Percentiles rank a stretch among this genome's conserved stretches.
Conservation (phyloP, 2,329 filamentous ascomycete species). For the Monosporascus sp. region DNA sequence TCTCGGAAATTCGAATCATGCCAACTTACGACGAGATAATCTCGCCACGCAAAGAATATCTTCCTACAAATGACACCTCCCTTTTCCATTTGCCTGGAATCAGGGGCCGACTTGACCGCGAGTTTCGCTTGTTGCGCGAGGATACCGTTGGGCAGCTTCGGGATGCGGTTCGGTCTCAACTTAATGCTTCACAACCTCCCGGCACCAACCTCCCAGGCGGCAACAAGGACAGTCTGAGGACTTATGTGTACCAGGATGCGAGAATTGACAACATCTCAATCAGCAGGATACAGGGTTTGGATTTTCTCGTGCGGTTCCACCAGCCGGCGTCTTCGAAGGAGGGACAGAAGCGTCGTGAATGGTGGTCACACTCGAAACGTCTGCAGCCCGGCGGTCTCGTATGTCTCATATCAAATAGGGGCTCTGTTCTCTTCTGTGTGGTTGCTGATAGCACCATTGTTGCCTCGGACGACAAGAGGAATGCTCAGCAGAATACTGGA, state of each 20-base stretch:
- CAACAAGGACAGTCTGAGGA: conserved; percentile 24
- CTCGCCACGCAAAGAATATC: conserved; percentile 35
- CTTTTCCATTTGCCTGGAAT: conserved; percentile 37
- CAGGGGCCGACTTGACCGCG: conserved; percentile 44
- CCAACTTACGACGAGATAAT: conserved; percentile 44
- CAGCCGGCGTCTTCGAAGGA: conserved; percentile 32
- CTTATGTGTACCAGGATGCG: conserved; percentile 31
- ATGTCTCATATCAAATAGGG: conserved; percentile 38
- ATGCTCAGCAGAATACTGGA: not conserved
- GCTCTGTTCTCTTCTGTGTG: conserved; percentile 34
- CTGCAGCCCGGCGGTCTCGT: conserved; percentile 44
- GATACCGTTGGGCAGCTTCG: conserved; percentile 49
- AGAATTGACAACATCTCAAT: conserved; percentile 27
- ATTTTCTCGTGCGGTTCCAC: conserved; percentile 37
- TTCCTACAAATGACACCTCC: conserved; percentile 34
- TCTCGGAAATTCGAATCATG: conserved; percentile 41
- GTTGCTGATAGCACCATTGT: conserved; percentile 26
- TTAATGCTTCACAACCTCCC: conserved; percentile 26
- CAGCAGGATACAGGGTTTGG: conserved; percentile 33
- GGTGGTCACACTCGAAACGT: conserved; percentile 46
- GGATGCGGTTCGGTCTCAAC: conserved; percentile 38
- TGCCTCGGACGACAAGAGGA: conserved; percentile 12
- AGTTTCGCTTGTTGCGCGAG: conserved; percentile 51
- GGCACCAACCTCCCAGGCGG: conserved; percentile 6
- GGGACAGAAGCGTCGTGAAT: conserved; percentile 32